phyloP scores from a whole-genome alignment of 345 rosid genomes.

The Pistacia vera region DNA sequence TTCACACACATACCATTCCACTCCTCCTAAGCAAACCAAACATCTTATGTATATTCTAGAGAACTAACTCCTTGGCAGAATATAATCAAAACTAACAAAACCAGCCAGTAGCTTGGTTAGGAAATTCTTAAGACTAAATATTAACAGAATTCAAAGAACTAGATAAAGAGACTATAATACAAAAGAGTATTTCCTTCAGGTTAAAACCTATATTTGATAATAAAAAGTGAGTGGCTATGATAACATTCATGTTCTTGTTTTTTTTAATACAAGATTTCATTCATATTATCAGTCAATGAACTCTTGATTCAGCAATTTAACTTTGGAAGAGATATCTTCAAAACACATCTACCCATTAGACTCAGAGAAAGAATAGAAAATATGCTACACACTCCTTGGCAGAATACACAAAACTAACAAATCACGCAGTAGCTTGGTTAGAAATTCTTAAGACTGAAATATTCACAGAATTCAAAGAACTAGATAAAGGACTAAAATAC shows the following conservation, averaged over 20 bases:
- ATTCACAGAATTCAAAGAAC: background rate
- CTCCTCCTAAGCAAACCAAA: conserved; percentile 2
- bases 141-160: background rate
- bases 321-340: background rate
- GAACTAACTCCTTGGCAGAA: background rate
- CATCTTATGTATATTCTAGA: background rate
- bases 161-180: background rate
- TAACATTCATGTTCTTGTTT: too few species aligned
- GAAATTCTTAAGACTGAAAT: background rate
- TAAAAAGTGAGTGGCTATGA: background rate
- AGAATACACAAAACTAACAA: background rate
- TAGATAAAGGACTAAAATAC: background rate
- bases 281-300: too few species aligned
- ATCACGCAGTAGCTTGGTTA: background rate
- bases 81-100: background rate
- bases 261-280: too few species aligned
- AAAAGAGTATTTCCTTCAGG: background rate
- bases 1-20: background rate
- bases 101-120: background rate
- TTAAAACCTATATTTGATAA: background rate
- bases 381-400: too few species aligned
- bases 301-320: too few species aligned
- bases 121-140: background rate
- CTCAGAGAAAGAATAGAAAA: background rate
- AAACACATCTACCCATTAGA: background rate